These are phyloP conservation scores for Asterochloris sp. DNA, from an alignment of 139 green algal species.

Conservation along the genomic window DNA sequence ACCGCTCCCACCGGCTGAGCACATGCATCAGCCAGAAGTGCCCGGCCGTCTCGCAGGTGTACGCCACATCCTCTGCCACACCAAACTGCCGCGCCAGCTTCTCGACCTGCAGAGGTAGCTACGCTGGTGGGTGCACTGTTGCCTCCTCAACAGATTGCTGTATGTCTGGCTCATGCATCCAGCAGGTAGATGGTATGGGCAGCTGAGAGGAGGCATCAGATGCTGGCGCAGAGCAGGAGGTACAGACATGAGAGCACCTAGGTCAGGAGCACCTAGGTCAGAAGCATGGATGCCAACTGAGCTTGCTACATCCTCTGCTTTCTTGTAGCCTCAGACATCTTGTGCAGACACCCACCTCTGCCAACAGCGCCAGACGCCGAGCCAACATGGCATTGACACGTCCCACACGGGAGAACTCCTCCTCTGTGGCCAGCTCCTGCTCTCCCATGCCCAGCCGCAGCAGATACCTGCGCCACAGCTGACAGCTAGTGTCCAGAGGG, in stretches of 20 bases:
- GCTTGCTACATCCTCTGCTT: too few relatives aligned
- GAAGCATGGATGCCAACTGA: too few relatives aligned
- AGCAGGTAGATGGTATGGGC: too few relatives aligned
- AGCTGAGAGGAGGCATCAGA: too few relatives aligned
- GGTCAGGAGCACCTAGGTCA: too few relatives aligned
- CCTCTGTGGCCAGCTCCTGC: slow-evolving; percentile 84
- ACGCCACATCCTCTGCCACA: slow-evolving; percentile 62
- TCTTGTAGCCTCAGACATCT: too few relatives aligned
- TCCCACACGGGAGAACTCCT: slow-evolving; percentile 81
- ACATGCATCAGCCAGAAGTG: slow-evolving; percentile 99
- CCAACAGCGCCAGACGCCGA: slow-evolving; percentile 84
- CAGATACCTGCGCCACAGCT: slow-evolving; percentile 61
- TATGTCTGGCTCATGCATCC: too few relatives aligned
- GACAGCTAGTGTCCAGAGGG: too few relatives aligned
- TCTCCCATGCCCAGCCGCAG: slow-evolving; percentile 94
- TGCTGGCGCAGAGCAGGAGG: too few relatives aligned
- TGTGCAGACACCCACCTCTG: slow-evolving; percentile 40
- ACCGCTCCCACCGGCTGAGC: slow-evolving; percentile 80
- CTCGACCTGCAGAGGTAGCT: slow-evolving; percentile 52
- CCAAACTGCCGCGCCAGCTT: slow-evolving; percentile 65
- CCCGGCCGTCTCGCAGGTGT: slow-evolving; percentile 94
- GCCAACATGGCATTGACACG: slow-evolving; percentile 95
- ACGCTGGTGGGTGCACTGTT: too few relatives aligned
- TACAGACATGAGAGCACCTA: too few relatives aligned
- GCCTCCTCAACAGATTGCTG: too few relatives aligned